These are phyloP conservation scores for Prunus campanulata DNA, from an alignment of 306 rosid genomes.

Conservation along the genomic window DNA sequence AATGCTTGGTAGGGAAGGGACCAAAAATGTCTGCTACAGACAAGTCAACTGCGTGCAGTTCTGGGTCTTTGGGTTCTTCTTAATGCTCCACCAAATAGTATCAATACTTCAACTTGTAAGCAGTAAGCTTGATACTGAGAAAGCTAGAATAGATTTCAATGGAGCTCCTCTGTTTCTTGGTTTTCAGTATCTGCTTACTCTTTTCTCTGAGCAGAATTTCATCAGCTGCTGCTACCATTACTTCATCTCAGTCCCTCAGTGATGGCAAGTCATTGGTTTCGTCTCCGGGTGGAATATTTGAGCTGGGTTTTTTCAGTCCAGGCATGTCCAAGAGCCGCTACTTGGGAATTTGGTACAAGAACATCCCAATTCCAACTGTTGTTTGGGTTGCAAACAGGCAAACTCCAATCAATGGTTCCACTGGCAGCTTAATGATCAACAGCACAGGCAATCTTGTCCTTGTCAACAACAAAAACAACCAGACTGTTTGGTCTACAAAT, in stretches of 20 bases:
- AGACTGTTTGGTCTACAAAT: constrained; percentile 38
- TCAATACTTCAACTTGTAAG: background rate
- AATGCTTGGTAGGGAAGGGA: background rate
- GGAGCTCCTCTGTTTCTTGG: background rate
- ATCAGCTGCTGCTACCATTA: constrained; percentile 20
- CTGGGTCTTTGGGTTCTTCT: background rate
- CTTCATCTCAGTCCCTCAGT: constrained; percentile 21
- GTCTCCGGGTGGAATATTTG: constrained; percentile 18
- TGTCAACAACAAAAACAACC: constrained; percentile 16
- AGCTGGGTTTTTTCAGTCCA: constrained; percentile 43
- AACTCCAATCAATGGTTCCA: constrained; percentile 27
- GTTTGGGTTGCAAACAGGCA: constrained; percentile 44
- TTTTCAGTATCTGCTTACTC: background rate
- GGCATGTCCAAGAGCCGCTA: constrained; percentile 25
- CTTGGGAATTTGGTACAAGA: constrained; percentile 48
- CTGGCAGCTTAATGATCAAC: constrained; percentile 32
- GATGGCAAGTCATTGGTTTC: constrained; percentile 27
- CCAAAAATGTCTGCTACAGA: background rate
- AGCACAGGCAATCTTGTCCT: constrained; percentile 29
- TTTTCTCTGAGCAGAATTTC: constrained; percentile 8
- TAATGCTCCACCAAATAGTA: background rate
- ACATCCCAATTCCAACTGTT: constrained; percentile 13
- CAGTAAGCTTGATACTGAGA: background rate
- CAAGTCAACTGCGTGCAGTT: background rate
- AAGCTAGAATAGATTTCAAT: constrained; percentile 1